phyloP scores from a whole-genome alignment of 2,329 filamentous ascomycete species.

The Myriangium duriaei region DNA sequence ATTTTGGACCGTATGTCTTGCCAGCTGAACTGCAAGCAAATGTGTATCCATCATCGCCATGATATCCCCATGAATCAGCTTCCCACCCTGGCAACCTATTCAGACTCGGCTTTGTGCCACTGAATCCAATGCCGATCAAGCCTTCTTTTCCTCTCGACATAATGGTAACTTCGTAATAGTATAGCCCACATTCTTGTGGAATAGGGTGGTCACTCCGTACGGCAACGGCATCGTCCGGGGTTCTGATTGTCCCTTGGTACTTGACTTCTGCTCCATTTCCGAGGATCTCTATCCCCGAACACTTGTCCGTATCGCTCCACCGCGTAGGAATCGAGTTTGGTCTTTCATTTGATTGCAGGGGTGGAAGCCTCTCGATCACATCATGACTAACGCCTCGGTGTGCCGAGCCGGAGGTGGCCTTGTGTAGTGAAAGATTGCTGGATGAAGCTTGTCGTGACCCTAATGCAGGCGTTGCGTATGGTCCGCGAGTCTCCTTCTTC shows the following conservation, averaged over 20 bases:
- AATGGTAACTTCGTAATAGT: constrained; percentile 75
- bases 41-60: constrained; percentile 53
- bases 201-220: constrained; percentile 77
- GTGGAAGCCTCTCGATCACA: constrained; percentile 62
- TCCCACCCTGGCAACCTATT: constrained; percentile 55
- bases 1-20: constrained; percentile 48
- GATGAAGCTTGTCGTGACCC: constrained; percentile 28
- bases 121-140: constrained; percentile 48
- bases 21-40: constrained; percentile 46
- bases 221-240: constrained; percentile 62
- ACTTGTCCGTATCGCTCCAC: constrained; percentile 75
- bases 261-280: constrained; percentile 61
- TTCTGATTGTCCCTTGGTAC: constrained; percentile 44
- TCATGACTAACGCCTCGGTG: constrained; percentile 66
- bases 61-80: constrained; percentile 52
- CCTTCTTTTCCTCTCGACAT: constrained; percentile 52
- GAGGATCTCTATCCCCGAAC: constrained; percentile 58
- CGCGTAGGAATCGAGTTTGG: constrained; percentile 61
- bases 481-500: background rate
- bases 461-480: background rate
- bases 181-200: constrained; percentile 81
- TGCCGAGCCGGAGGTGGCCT: constrained; percentile 48
- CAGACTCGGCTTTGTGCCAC: constrained; percentile 44
- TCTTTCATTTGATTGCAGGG: constrained; percentile 39
- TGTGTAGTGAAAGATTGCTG: constrained; percentile 46